Base-by-base conservation (phyloP, 768 basidiomycete genomes). In the Kwoniella pini region DNA sequence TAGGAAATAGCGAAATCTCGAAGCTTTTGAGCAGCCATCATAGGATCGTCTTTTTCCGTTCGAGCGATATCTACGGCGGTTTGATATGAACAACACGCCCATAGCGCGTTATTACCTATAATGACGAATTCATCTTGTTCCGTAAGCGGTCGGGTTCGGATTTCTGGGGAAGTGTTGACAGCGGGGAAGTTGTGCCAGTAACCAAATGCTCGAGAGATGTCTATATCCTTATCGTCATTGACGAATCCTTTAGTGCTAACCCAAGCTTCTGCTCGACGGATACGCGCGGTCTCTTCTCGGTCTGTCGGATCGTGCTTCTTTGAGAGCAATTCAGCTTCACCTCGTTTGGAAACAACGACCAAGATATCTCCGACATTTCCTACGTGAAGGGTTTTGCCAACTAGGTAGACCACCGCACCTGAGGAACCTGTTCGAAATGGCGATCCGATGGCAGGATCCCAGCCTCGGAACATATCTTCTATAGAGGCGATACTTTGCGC, bases 1-100 rank as follows among this genome's bases (percentile, higher is more conserved):
- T 97, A 97, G 68, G 91, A 91, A 73, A 99, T 90, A 7, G 96
- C 92, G 64, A 97, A 90, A 76, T 99, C 96, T 48, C 96, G 85
- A 40, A 99, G 79, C 80, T 96, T 98, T 81, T 97, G 94, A 0
- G 96, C 91, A 4, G 96, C 96, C 72, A 92, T 86, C 87, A 88
- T 88, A 0, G 88, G 87, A 68, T 89, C 86, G 17, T 80, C 79
- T 36, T 83, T 79, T 69, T 88, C 88, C 6, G 85, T 84, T 38
- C 90, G 84, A 0, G 92, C 94, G 62, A 98, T 93, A 76, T 98
- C 95, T 56, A 98, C 92, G 1, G 96, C 95, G 0, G 90, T 95
- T 77, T 97, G 92, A 74, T 90, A 91, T 3, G 90, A 88, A 65
- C 98, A 89, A 65, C 86, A 90, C 67, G 94, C 89, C 96, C 96